These are phyloP conservation scores for Talaromyces sp. DNA, from an alignment of 2,329 filamentous ascomycete species.

Conservation along the genomic window DNA sequence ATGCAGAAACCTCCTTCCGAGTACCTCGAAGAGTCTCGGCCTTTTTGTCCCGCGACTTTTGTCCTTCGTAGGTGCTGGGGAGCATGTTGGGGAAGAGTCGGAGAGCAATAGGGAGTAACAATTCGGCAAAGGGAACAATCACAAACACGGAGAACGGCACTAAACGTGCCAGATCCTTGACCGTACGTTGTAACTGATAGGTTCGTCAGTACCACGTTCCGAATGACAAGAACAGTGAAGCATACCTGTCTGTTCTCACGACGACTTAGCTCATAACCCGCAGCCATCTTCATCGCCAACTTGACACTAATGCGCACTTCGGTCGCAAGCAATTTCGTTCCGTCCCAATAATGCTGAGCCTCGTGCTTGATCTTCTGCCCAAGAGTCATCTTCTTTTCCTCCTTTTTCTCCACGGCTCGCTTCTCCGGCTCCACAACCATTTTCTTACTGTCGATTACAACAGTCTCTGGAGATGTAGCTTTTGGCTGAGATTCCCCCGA, in stretches of 20 bases:
- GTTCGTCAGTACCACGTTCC: constrained; percentile 19
- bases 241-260: constrained; percentile 80
- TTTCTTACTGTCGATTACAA: constrained; percentile 30
- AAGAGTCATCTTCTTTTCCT: constrained; percentile 82
- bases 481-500: neutral
- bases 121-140: constrained; percentile 92
- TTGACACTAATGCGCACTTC: constrained; percentile 91
- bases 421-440: constrained; percentile 47
- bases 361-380: constrained; percentile 96
- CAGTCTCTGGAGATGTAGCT: constrained; percentile 1
- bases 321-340: constrained; percentile 86
- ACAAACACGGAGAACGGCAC: constrained; percentile 97
- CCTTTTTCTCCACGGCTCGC: constrained; percentile 60
- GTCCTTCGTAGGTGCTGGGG: constrained; percentile 92
- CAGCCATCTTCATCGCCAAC: constrained; percentile 93
- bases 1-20: constrained; percentile 87
- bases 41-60: constrained; percentile 87
- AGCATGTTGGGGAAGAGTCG: constrained; percentile 96
- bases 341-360: constrained; percentile 93
- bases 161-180: constrained; percentile 86
- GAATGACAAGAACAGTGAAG: neutral
- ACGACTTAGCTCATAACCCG: constrained; percentile 91
- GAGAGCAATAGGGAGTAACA: constrained; percentile 84
- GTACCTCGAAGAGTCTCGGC: constrained; percentile 76
- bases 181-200: constrained; percentile 72